Evolutionary conservation across 805 yeast genomes (phyloP).

Genomic region (Metschnikowia peoriensis): DNA sequence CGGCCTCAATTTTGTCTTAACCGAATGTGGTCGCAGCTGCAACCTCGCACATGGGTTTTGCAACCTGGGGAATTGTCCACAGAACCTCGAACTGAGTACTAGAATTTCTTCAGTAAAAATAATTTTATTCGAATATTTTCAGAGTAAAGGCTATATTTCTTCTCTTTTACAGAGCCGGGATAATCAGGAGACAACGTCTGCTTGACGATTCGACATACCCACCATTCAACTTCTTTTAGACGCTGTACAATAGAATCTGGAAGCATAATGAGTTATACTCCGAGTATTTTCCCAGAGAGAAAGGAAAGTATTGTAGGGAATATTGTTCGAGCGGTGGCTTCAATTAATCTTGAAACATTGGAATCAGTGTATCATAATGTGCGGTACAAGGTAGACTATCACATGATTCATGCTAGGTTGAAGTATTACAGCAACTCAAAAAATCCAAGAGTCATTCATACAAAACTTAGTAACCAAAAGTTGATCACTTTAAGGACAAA

Average conservation of each 20-base stretch:
- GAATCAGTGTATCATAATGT: conserved; percentile 23
- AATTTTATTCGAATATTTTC: background rate
- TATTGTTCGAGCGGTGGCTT: conserved; percentile 12
- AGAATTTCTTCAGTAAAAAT: background rate
- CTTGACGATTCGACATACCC: background rate
- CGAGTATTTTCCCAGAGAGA: conserved; percentile 6
- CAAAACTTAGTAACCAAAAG: conserved; percentile 30
- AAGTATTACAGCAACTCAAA: conserved; percentile 37
- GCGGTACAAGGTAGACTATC: conserved; percentile 33
- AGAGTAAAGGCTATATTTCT: background rate
- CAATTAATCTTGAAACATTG: conserved; percentile 10
- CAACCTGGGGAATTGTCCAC: background rate
- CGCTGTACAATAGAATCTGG: too few species aligned
- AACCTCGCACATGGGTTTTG: conserved; percentile 4
- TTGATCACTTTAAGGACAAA: conserved; percentile 39
- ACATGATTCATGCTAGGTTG: conserved; percentile 34
- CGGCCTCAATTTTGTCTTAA: too few species aligned
- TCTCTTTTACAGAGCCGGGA: too few species aligned
- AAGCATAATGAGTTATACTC: conserved; percentile 3
- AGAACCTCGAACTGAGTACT: background rate
- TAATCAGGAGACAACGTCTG: background rate
- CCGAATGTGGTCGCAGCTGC: background rate
- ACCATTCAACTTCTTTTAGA: background rate
- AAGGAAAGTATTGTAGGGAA: conserved; percentile 8
- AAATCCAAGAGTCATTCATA: conserved; percentile 38